Conservation (phyloP, 805 yeast species). For the Candida methanosorbosa region DNA sequence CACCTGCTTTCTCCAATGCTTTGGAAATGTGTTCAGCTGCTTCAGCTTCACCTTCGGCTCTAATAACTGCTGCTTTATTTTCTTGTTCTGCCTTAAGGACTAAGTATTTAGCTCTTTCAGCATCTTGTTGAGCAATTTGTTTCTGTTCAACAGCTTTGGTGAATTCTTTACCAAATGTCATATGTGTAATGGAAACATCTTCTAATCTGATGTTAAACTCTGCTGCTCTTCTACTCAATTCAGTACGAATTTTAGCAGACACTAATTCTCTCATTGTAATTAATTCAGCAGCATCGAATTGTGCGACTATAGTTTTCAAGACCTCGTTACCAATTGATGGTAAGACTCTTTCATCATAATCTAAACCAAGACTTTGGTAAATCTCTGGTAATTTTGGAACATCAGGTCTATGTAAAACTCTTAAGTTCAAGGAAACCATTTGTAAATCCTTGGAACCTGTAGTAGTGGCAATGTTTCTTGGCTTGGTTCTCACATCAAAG, state of each 20-base stretch:
- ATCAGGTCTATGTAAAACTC: conserved; percentile 93
- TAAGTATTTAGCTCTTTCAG: conserved; percentile 88
- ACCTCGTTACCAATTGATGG: conserved; percentile 93
- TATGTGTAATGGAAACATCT: conserved; percentile 95
- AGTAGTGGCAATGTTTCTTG: conserved; percentile 85
- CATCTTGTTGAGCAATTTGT: conserved; percentile 99
- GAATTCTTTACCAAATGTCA: conserved; percentile 94
- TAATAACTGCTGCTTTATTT: conserved; percentile 85
- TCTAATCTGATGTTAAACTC: conserved; percentile 90
- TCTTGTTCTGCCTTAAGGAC: conserved; percentile 98
- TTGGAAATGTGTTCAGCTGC: conserved; percentile 92
- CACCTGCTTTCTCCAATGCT: conserved; percentile 91
- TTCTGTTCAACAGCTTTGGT: conserved; percentile 98
- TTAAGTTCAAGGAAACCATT: conserved; percentile 84
- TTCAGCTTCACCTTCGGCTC: conserved; percentile 99
- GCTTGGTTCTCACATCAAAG: conserved; percentile 92
- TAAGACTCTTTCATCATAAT: conserved; percentile 89
- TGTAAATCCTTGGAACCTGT: conserved; percentile 98
- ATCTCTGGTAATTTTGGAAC: conserved; percentile 73
- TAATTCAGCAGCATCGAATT: conserved; percentile 92
- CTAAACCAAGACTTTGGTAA: conserved; percentile 86
- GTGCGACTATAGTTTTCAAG: conserved; percentile 83
- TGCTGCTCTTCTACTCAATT: conserved; percentile 69
- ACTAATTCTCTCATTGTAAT: conserved; percentile 97
- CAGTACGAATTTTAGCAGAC: conserved; percentile 80